These are phyloP conservation scores for Xylariaceae sp. DNA, from an alignment of 2,329 filamentous ascomycete species.

Conservation along the genomic window DNA sequence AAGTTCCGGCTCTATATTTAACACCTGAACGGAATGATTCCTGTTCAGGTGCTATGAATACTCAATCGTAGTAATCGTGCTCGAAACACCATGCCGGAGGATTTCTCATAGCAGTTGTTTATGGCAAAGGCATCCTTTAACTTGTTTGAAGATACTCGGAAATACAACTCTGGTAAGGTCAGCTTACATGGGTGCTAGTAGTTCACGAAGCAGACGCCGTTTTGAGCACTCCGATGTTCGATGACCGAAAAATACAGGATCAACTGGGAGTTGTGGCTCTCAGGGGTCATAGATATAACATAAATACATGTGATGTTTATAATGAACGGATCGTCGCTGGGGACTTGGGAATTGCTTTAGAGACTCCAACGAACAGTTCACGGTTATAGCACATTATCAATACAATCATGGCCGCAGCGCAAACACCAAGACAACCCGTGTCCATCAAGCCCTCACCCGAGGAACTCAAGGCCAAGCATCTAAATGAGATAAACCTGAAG, in stretches of 20 bases:
- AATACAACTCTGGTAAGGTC: not conserved
- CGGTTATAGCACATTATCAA: not conserved
- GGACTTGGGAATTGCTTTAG: not conserved
- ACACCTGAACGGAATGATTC: not conserved
- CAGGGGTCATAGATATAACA: not conserved
- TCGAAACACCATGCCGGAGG: not conserved
- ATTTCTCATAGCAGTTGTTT: too few relatives aligned
- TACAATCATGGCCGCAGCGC: constrained; percentile 12
- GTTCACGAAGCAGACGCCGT: not conserved
- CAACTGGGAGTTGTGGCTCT: not conserved
- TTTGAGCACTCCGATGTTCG: not conserved
- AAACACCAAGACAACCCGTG: constrained; percentile 18
- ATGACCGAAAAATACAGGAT: not conserved
- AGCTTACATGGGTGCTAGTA: not conserved
- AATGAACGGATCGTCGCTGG: too few relatives aligned
- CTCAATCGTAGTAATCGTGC: not conserved
- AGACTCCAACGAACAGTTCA: not conserved
- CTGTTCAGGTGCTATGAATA: not conserved
- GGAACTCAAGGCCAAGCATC: constrained; percentile 37
- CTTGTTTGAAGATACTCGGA: not conserved
- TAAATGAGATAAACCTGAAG: constrained; percentile 49
- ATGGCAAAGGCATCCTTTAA: too few relatives aligned
- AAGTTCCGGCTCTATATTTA: not conserved
- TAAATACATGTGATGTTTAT: too few relatives aligned
- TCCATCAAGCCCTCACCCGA: constrained; percentile 21